A percentile compares a stretch with the other conserved stretches of the same genome.
These are phyloP conservation scores for Pseudomonodictys pantanalensis DNA, from an alignment of 495 filamentous ascomycete genomes.

Conservation along the genomic window DNA sequence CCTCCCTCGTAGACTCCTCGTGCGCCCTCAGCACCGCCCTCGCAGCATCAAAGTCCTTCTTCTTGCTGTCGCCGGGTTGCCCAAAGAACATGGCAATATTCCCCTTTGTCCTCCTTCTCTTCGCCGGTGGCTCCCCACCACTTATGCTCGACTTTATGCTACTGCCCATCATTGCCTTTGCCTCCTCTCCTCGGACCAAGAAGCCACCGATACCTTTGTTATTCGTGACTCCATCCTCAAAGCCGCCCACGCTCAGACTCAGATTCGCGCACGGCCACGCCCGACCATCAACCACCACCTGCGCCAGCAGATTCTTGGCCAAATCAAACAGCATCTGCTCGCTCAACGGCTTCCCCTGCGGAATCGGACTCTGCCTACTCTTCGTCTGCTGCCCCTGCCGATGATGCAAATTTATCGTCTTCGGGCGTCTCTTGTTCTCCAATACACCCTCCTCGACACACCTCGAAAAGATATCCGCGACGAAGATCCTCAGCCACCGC, in stretches of 20 bases:
- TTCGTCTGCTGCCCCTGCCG: conserved; percentile 66
- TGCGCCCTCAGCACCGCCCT: conserved; percentile 14
- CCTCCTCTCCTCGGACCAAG: conserved; percentile 73
- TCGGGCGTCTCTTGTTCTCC: conserved; percentile 83
- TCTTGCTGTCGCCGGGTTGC: conserved; percentile 2
- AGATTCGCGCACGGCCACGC: conserved; percentile 87
- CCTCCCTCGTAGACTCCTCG: conserved; percentile 5
- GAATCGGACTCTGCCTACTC: conserved; percentile 72
- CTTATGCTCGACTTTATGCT: not conserved
- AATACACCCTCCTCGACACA: conserved; percentile 89
- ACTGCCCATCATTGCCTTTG: conserved; percentile 48
- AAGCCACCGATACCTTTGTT: conserved; percentile 86
- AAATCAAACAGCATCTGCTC: conserved; percentile 73
- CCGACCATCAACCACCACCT: conserved; percentile 71
- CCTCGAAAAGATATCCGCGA: conserved; percentile 84
- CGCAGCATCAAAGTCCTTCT: conserved; percentile 26
- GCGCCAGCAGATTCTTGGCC: conserved; percentile 69
- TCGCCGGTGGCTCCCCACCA: conserved; percentile 33
- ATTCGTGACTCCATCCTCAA: conserved; percentile 79
- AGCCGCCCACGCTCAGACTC: conserved; percentile 79
- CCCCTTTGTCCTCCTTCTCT: conserved; percentile 44
- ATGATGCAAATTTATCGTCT: conserved; percentile 78
- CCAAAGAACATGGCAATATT: conserved; percentile 47
- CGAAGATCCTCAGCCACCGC: conserved; percentile 89
- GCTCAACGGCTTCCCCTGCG: conserved; percentile 67